Evolutionary conservation across 2,329 filamentous ascomycete genomes (phyloP), one percentile per base, ranked within the genome.

Genomic region (Exophiala sp.): DNA sequence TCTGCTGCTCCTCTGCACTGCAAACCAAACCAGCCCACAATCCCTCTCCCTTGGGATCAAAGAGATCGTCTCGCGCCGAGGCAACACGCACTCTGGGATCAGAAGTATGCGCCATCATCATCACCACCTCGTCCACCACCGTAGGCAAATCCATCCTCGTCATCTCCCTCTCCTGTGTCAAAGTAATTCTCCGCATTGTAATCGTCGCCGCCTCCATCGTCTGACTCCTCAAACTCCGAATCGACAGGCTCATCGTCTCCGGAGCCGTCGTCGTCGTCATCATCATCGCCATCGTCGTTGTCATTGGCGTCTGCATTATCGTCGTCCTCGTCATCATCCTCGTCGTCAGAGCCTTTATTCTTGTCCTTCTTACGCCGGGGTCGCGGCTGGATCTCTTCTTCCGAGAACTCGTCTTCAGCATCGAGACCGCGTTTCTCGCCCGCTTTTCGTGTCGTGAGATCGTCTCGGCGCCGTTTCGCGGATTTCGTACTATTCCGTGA

Each of bases 161-260:
- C 71, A 40, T 74, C 73, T 42, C 74, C 73, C 43, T 76, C 80
- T 5, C 80, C 80, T 47, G 73, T 77, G 55, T 79, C 76, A 59
- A 81, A 81, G 68, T 83, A 83, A 55, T 82, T 74, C 59, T 83
- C 80, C 1, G 77, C 80, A 58, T 82, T 78, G 59, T 83, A 82
- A 61, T 82, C 80, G 2, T 77, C 79, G 3, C 73, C 76, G 65
- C 75, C 74, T 29, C 75, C 74, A 48, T 80, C 77, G 10, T 80
- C 79, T 38, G 81, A 78, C 19, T 78, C 77, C 38, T 79, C 75
- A 55, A 79, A 82, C 46, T 80, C 76, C 50, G 79, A 76, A 46
- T 81, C 79, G 5, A 75, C 70, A 24, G 77, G 72, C 52, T 78
- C 74, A 35, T 77, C 74, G 16, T 75, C 76, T 6, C 77, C 69